These are phyloP conservation scores for Hsuehochloa calcarea DNA, from an alignment of 176 grass and related monocot genomes.

Conservation along the genomic window DNA sequence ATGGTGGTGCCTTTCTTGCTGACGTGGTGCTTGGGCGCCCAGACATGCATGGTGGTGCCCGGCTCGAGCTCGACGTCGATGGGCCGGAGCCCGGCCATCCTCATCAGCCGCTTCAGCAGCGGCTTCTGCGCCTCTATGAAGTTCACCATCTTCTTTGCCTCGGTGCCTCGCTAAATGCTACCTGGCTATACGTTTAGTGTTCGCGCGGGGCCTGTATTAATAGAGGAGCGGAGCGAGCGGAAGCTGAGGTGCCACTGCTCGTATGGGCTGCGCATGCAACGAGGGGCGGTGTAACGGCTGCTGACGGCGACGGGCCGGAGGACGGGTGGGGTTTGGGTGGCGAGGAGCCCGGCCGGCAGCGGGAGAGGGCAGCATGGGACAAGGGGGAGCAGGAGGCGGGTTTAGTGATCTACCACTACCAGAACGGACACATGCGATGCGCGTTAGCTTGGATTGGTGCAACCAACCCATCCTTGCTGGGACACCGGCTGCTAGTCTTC, in stretches of 20 bases:
- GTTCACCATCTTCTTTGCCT: conserved; percentile 70
- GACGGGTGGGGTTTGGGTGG: conserved; percentile 34
- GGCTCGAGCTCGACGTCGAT: conserved; percentile 67
- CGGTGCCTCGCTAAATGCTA: too few relatives aligned
- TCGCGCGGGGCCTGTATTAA: conserved; percentile 4
- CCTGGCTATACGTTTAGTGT: neutral
- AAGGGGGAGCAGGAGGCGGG: conserved; percentile 17
- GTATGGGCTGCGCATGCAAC: neutral
- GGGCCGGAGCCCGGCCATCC: conserved; percentile 63
- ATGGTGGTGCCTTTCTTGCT: conserved; percentile 46
- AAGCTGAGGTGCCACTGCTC: neutral
- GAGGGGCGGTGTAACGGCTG: conserved; percentile 33
- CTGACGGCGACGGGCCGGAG: conserved; percentile 18
- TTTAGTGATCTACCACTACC: conserved; percentile 53
- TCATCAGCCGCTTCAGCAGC: conserved; percentile 62
- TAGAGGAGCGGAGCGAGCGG: conserved; percentile 8
- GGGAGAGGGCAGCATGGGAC: neutral
- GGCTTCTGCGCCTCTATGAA: conserved; percentile 76
- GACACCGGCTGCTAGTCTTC: too few relatives aligned
- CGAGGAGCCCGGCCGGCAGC: conserved; percentile 10
- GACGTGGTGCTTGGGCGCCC: conserved; percentile 72
- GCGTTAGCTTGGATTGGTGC: conserved; percentile 51
- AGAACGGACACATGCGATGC: neutral
- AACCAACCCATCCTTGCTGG: conserved; percentile 33
- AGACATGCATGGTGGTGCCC: conserved; percentile 80